A percentile compares a stretch with the other conserved stretches of the same genome.
Evolutionary conservation across 176 grass and related monocot species (phyloP).

Genomic region (Alloteropsis semialata): DNA sequence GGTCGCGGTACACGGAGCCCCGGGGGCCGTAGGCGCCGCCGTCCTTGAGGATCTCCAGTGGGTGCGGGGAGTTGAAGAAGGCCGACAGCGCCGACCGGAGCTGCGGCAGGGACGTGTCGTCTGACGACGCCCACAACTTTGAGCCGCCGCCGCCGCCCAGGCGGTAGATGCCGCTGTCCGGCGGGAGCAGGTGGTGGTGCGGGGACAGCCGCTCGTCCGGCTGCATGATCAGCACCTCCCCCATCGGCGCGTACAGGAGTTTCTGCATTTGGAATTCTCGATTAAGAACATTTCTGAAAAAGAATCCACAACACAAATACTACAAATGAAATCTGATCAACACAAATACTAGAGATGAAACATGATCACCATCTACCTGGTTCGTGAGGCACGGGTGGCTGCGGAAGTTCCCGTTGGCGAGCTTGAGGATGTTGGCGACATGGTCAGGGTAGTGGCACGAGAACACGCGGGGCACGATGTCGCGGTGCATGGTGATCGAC

Average conservation of each 20-base stretch:
- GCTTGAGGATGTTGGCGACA: constrained; percentile 80
- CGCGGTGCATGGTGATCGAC: constrained; percentile 74
- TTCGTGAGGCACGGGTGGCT: constrained; percentile 78
- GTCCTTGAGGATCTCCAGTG: constrained; percentile 84
- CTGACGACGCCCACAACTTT: background rate
- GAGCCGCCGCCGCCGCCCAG: constrained; percentile 4
- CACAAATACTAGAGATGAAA: too few relatives aligned
- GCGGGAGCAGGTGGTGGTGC: constrained; percentile 81
- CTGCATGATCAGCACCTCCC: constrained; percentile 81
- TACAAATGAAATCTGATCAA: background rate
- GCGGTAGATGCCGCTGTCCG: constrained; percentile 65
- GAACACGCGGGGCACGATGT: constrained; percentile 96
- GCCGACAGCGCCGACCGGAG: constrained; percentile 58
- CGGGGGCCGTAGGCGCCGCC: constrained; percentile 64
- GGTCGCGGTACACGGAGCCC: constrained; percentile 77
- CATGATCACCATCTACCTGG: constrained; percentile 36
- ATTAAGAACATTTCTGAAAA: background rate
- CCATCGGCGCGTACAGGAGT: constrained; percentile 90
- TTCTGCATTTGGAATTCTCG: constrained; percentile 45
- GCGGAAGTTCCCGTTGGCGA: constrained; percentile 83
- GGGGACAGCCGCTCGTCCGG: constrained; percentile 79
- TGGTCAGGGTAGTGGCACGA: constrained; percentile 92
- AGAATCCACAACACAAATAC: background rate
- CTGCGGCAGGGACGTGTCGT: constrained; percentile 24
- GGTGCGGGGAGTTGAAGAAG: constrained; percentile 92